A percentile compares a stretch with the other conserved stretches of the same genome.
Conservation (phyloP, 2,329 filamentous ascomycete species). For the Penicillium sp. region DNA sequence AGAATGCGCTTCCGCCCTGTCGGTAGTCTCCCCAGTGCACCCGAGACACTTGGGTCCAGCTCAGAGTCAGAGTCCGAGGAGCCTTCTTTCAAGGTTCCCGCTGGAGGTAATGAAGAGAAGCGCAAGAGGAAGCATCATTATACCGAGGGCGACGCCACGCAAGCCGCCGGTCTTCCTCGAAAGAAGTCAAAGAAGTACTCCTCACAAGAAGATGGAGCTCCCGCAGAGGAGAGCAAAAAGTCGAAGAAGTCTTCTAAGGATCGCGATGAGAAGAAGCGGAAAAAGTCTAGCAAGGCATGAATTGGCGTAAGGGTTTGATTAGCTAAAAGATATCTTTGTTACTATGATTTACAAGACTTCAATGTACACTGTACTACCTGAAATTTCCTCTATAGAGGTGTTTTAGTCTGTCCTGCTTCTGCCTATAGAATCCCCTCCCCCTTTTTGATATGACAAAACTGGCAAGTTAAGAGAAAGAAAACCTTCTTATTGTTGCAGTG, state of each 20-base stretch:
- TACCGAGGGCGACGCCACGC: conserved; percentile 33
- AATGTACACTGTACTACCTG: conserved; percentile 23
- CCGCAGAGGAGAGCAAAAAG: conserved; percentile 26
- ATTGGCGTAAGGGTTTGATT: conserved; percentile 21
- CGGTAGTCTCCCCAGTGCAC: conserved; percentile 37
- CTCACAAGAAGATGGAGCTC: conserved; percentile 20
- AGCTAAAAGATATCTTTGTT: conserved; percentile 25
- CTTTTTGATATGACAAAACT: too few relatives aligned
- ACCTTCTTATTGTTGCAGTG: too few relatives aligned
- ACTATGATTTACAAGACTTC: conserved; percentile 21
- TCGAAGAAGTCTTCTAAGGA: conserved; percentile 42
- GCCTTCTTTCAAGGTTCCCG: conserved; percentile 37
- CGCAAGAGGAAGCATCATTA: conserved; percentile 44
- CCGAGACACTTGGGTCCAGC: conserved; percentile 42
- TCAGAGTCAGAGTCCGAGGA: conserved; percentile 44
- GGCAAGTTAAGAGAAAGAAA: too few relatives aligned
- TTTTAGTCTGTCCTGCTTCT: neutral
- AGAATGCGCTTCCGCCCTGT: conserved; percentile 52
- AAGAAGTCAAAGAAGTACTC: conserved; percentile 49
- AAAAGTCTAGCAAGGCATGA: conserved; percentile 43
- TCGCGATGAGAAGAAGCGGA: conserved; percentile 46
- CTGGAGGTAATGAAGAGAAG: conserved; percentile 34
- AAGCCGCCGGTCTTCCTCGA: conserved; percentile 30
- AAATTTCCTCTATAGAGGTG: neutral
- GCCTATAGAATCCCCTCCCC: neutral